phyloP scores from a whole-genome alignment of 2,329 filamentous ascomycete species.

The Teratosphaeria destructans region DNA sequence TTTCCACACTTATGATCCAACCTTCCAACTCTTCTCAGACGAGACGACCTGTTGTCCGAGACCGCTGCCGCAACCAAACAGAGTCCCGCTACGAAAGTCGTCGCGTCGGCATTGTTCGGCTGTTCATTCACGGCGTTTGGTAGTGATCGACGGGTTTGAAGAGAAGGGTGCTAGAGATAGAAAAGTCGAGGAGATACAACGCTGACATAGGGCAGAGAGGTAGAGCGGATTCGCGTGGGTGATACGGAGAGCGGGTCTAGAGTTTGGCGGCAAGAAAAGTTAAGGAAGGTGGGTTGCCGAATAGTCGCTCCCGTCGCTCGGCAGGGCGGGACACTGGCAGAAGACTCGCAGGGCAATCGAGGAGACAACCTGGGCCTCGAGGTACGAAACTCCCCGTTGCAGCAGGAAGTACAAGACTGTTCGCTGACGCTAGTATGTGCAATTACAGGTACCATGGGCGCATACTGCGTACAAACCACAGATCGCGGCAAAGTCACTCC shows the following conservation, averaged over 20 bases:
- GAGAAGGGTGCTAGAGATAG: not conserved
- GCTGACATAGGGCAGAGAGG: not conserved
- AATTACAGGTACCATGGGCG: not conserved
- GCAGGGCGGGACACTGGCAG: not conserved
- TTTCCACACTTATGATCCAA: not conserved
- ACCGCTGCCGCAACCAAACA: not conserved
- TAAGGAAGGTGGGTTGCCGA: not conserved
- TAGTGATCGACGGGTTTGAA: not conserved
- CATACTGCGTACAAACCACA: not conserved
- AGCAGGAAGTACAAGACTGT: not conserved
- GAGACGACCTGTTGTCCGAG: not conserved
- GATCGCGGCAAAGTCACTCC: not conserved
- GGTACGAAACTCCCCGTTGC: not conserved
- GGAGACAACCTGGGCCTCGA: no score
- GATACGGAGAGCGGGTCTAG: not conserved
- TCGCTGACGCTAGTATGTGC: not conserved
- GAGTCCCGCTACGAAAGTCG: not conserved
- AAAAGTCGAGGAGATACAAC: not conserved
- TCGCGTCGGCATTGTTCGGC: not conserved
- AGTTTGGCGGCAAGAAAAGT: not conserved
- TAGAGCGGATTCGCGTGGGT: not conserved
- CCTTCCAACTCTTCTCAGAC: not conserved
- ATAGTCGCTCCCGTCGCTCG: not conserved
- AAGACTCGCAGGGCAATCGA: not conserved
- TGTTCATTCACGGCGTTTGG: not conserved